Percentiles rank a stretch among this genome's conserved stretches.
Conservation (phyloP, 2,329 filamentous ascomycete genomes). For the Fusarium sacchari region DNA sequence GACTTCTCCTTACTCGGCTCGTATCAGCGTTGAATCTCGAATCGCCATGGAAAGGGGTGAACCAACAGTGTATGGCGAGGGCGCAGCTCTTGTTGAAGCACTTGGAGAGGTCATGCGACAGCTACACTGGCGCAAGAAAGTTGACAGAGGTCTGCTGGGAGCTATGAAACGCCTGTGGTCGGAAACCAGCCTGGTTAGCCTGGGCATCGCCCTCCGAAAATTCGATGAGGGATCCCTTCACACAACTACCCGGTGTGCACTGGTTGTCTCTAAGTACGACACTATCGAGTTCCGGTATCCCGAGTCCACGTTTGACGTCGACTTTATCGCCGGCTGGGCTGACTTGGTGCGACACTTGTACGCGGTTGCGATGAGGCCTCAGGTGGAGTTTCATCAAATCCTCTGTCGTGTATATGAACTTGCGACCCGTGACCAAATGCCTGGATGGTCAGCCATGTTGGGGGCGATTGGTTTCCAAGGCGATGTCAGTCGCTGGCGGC, state of each 20-base stretch:
- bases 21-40: slow-evolving; percentile 32
- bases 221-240: slow-evolving; percentile 36
- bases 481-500: slow-evolving; percentile 18
- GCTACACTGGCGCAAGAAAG: slow-evolving; percentile 17
- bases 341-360: slow-evolving; percentile 39
- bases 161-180: slow-evolving; percentile 36
- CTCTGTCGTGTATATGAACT: slow-evolving; percentile 39
- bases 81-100: not conserved
- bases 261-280: slow-evolving; percentile 40
- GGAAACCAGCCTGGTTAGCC: not conserved
- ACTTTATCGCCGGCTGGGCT: slow-evolving; percentile 41
- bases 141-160: slow-evolving; percentile 6
- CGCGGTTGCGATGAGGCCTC: slow-evolving; percentile 27
- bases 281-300: slow-evolving; percentile 46
- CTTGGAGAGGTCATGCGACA: not conserved
- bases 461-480: slow-evolving; percentile 27
- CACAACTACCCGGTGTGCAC: slow-evolving; percentile 38
- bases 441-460: slow-evolving; percentile 35
- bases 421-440: slow-evolving; percentile 28
- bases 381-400: slow-evolving; percentile 25
- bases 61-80: slow-evolving; percentile 14
- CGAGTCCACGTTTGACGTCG: slow-evolving; percentile 40
- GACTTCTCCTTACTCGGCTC: slow-evolving; percentile 28
- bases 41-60: slow-evolving; percentile 17
- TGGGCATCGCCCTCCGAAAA: slow-evolving; percentile 32